These are phyloP conservation scores for Metschnikowia bowlesiae DNA, from an alignment of 805 yeast species.

Conservation along the genomic window DNA sequence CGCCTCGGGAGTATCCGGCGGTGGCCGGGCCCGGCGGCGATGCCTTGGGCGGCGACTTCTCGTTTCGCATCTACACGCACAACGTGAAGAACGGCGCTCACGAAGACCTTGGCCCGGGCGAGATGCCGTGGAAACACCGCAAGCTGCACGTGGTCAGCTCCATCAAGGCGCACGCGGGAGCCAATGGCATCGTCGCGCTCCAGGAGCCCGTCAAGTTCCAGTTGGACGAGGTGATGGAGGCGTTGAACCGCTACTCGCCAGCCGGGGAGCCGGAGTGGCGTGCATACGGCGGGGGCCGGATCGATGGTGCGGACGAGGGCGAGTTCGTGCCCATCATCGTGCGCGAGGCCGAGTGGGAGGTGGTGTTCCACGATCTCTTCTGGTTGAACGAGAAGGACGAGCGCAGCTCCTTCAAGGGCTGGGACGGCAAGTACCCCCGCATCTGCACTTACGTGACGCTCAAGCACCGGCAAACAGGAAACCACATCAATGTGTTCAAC, in stretches of 20 bases:
- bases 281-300: conserved; percentile 16
- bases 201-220: conserved; percentile 19
- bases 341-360: conserved; percentile 15
- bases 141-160: conserved; percentile 13
- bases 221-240: conserved; percentile 15
- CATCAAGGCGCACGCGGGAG: conserved; percentile 18
- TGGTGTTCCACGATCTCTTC: conserved; percentile 14
- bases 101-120: conserved; percentile 21
- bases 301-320: conserved; percentile 15
- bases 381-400: conserved; percentile 16
- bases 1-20: conserved; percentile 7
- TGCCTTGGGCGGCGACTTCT: conserved; percentile 12
- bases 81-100: conserved; percentile 32
- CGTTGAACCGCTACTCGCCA: conserved; percentile 10
- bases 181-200: conserved; percentile 17
- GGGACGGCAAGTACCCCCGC: conserved; percentile 20
- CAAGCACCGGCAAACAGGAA: conserved; percentile 8
- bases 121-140: conserved; percentile 24
- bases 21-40: conserved; percentile 14
- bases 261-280: conserved; percentile 12
- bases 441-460: conserved; percentile 18
- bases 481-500: conserved; percentile 17
- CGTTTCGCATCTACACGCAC: conserved; percentile 34
- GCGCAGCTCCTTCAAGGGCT: conserved; percentile 11
- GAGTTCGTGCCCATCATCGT: conserved; percentile 19